Evolutionary conservation across 2,329 filamentous ascomycete genomes (phyloP).

Genomic region (Monosporascus cannonballus): DNA sequence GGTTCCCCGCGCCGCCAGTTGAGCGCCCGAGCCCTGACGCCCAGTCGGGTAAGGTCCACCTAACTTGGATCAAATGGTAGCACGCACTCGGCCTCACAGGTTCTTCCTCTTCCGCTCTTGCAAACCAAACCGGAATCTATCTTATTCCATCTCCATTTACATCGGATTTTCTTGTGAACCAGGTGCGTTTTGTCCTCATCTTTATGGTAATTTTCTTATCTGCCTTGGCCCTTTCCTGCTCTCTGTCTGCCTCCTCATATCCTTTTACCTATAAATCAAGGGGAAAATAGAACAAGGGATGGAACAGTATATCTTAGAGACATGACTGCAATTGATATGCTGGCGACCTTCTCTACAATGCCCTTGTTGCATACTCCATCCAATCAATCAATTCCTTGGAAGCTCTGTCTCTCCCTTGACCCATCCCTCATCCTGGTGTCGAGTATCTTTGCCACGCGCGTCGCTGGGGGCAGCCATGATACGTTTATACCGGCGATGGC

Average conservation of each 20-base stretch:
- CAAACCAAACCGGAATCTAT: constrained; percentile 17
- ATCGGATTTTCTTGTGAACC: background rate
- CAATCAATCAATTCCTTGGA: no score
- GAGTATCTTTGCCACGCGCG: no score
- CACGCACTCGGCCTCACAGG: constrained; percentile 16
- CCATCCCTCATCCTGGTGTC: no score
- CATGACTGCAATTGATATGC: no score
- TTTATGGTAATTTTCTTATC: background rate
- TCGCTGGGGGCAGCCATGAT: no score
- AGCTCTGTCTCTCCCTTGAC: no score
- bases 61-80: background rate
- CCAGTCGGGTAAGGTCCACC: background rate
- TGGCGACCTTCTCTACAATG: no score
- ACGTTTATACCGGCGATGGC: no score
- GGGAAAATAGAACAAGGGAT: no score
- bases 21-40: background rate
- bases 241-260: background rate
- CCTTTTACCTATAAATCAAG: background rate
- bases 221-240: no score
- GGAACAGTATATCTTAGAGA: no score
- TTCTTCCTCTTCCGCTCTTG: constrained; percentile 24
- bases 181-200: constrained; percentile 5
- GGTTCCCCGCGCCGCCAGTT: background rate
- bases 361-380: no score
- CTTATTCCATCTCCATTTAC: constrained; percentile 24